Evolutionary conservation across 192 early-diverging fungal genomes (phyloP).

Genomic region (Physocladia obscura): DNA sequence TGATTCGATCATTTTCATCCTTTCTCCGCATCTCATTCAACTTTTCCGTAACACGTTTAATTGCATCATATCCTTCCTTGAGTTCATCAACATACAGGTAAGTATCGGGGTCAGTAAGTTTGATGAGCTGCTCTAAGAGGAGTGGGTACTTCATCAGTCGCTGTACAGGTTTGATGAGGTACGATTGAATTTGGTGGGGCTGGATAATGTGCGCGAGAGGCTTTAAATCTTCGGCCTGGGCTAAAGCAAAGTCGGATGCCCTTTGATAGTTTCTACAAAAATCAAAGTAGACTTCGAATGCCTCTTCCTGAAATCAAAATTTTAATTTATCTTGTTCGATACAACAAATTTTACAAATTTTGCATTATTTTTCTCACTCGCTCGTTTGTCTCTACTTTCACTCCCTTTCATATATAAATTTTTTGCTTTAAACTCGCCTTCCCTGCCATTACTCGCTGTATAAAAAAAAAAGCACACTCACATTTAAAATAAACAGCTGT

Average conservation of each 20-base stretch:
- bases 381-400: no score
- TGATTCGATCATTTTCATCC: conserved; percentile 82
- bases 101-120: conserved; percentile 33
- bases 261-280: conserved; percentile 90
- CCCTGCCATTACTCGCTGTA: no score
- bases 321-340: background rate
- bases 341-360: background rate
- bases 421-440: background rate
- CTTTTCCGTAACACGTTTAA: conserved; percentile 83
- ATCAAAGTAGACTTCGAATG: conserved; percentile 69
- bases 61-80: conserved; percentile 66
- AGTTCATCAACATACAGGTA: conserved; percentile 54
- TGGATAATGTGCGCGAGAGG: conserved; percentile 69
- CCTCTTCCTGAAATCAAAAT: conserved; percentile 35
- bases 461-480: conserved; percentile 14
- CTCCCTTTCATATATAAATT: no score
- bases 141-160: conserved; percentile 98
- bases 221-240: conserved; percentile 28
- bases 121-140: conserved; percentile 63
- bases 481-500: conserved; percentile 74
- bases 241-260: conserved; percentile 35
- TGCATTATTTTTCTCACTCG: no score
- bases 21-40: conserved; percentile 91
- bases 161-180: conserved; percentile 97
- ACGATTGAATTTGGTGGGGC: conserved; percentile 80